Evolutionary conservation across 2,329 filamentous ascomycete species (phyloP).

Genomic region (Stagonosporopsis vannaccii): DNA sequence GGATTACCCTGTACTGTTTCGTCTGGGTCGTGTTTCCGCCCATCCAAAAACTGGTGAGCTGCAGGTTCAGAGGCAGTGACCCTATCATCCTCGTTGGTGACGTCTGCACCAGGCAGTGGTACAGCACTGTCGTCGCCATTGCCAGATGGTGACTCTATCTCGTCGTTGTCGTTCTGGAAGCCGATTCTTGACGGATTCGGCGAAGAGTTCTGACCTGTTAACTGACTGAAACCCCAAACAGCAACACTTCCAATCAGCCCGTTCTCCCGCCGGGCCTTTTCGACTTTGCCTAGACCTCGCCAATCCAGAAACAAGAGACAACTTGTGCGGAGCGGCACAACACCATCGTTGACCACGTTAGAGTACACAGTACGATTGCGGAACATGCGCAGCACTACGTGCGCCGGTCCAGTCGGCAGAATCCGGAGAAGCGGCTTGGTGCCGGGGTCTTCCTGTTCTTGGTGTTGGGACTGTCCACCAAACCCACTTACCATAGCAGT

Average conservation of each 20-base stretch:
- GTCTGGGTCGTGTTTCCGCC: constrained; percentile 32
- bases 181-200: constrained; percentile 61
- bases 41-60: constrained; percentile 42
- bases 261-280: constrained; percentile 91
- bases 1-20: constrained; percentile 17
- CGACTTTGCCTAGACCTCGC: constrained; percentile 90
- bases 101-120: constrained; percentile 72
- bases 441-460: constrained; percentile 71
- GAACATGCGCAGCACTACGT: constrained; percentile 85
- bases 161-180: constrained; percentile 41
- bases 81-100: constrained; percentile 70
- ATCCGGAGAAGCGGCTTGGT: constrained; percentile 90
- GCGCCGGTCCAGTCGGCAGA: constrained; percentile 88
- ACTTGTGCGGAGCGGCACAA: constrained; percentile 92
- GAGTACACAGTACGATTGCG: constrained; percentile 92
- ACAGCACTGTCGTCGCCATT: constrained; percentile 61
- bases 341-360: constrained; percentile 97
- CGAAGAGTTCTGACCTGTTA: constrained; percentile 73
- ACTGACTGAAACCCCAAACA: constrained; percentile 92
- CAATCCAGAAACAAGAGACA: constrained; percentile 97
- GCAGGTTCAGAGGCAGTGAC: constrained; percentile 49
- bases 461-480: constrained; percentile 65
- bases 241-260: constrained; percentile 92
- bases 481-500: constrained; percentile 84
- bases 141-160: constrained; percentile 38